A percentile compares a stretch with the other conserved stretches of the same genome.
These are phyloP conservation scores for Plasmodium malariae DNA, from an alignment of 169 alveolate genomes.

Conservation along the genomic window DNA sequence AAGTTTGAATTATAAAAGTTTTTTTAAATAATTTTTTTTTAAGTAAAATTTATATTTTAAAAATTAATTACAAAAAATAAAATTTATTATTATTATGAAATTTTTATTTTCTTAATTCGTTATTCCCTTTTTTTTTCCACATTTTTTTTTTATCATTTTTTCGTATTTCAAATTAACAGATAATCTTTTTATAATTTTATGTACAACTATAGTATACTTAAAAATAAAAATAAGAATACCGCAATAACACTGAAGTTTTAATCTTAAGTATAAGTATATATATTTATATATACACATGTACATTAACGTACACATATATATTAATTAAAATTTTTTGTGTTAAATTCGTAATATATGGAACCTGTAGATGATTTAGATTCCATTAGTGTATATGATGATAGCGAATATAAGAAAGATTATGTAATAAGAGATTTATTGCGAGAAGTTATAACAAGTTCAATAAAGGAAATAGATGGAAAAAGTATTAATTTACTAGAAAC, in stretches of 20 bases:
- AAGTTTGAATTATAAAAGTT: slow-evolving; percentile 15
- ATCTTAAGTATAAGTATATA: too few relatives aligned
- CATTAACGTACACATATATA: not conserved
- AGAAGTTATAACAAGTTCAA: slow-evolving; percentile 37
- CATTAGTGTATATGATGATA: slow-evolving; percentile 27
- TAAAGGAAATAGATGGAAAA: slow-evolving; percentile 73
- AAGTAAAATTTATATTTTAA: too few relatives aligned
- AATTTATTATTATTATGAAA: too few relatives aligned
- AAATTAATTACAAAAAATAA: not conserved
- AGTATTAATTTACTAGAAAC: slow-evolving; percentile 45
- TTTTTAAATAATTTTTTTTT: not conserved
- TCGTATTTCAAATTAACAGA: not conserved
- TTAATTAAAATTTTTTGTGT: not conserved
- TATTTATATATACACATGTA: not conserved
- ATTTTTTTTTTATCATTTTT: too few relatives aligned
- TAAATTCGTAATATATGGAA: slow-evolving; percentile 74
- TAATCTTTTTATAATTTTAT: too few relatives aligned
- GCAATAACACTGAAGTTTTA: too few relatives aligned
- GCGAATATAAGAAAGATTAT: slow-evolving; percentile 44
- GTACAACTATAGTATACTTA: too few relatives aligned
- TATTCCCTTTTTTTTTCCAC: too few relatives aligned
- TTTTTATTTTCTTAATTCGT: not conserved
- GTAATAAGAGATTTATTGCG: slow-evolving; percentile 43
- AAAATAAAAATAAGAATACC: too few relatives aligned
- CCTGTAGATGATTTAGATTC: slow-evolving; percentile 25